Percentiles rank a stretch among this genome's conserved stretches.
Conservation (phyloP, 1,284 basidiomycete genomes). For the Leccinum solheimii region DNA sequence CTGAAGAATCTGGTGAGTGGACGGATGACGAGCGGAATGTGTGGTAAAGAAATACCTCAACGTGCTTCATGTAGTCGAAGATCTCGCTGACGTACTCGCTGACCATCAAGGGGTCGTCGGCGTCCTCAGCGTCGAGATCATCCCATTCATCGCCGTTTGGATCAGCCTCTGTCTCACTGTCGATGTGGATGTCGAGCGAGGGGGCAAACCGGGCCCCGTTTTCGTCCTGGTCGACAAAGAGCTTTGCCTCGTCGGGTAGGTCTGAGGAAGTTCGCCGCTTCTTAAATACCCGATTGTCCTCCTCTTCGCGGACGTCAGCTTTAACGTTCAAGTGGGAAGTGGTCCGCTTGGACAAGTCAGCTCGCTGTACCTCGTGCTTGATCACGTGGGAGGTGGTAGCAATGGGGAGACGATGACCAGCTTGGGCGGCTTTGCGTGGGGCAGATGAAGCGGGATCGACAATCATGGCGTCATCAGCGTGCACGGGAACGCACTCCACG, state of each 20-base stretch:
- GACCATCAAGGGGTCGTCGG: conserved; percentile 96
- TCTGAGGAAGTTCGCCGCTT: conserved; percentile 75
- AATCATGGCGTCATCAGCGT: conserved; percentile 34
- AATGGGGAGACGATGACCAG: conserved; percentile 9
- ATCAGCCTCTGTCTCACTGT: conserved; percentile 54
- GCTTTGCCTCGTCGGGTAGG: conserved; percentile 50
- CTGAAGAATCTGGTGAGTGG: conserved; percentile 41
- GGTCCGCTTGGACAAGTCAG: conserved; percentile 30
- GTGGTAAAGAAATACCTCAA: conserved; percentile 48
- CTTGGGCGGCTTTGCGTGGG: conserved; percentile 4
- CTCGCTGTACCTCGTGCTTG: conserved; percentile 32
- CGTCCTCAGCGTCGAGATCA: conserved; percentile 91
- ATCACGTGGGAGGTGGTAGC: conserved; percentile 19
- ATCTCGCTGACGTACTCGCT: conserved; percentile 96
- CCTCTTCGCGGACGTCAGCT: conserved; percentile 42
- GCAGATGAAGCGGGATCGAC: conserved; percentile 4
- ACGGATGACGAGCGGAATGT: conserved; percentile 3
- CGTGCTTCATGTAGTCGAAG: conserved; percentile 85
- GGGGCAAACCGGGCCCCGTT: conserved; percentile 33
- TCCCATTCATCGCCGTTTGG: conserved; percentile 71
- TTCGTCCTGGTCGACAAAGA: conserved; percentile 32
- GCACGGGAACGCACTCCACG: conserved; percentile 13
- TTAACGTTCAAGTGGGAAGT: conserved; percentile 30
- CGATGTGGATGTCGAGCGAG: conserved; percentile 41
- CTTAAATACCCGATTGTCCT: conserved; percentile 59